These are phyloP conservation scores for Psilocybe tampanensis DNA, from an alignment of 768 basidiomycete species.

Conservation along the genomic window DNA sequence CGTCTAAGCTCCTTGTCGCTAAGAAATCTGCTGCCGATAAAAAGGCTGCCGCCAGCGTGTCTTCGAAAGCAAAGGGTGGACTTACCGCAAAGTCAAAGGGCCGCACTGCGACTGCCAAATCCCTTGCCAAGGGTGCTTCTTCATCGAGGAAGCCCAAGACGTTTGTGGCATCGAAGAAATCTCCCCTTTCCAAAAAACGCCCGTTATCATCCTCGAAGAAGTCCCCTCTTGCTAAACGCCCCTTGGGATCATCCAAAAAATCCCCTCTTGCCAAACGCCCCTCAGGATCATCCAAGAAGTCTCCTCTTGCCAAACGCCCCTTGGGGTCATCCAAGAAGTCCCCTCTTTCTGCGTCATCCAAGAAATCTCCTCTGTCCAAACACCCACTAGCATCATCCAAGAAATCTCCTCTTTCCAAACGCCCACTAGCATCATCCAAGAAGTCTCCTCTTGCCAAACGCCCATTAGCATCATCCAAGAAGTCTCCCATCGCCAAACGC, in stretches of 20 bases:
- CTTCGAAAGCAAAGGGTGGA: not conserved
- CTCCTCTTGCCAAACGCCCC: no score
- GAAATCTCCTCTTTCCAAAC: no score
- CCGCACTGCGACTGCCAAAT: not conserved
- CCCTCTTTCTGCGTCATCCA: no score
- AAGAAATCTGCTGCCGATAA: not conserved
- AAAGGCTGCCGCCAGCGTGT: not conserved
- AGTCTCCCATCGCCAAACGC: no score
- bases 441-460: no score
- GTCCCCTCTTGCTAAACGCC: not conserved
- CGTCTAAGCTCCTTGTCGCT: not conserved
- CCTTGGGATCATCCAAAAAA: not conserved
- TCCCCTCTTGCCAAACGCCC: no score
- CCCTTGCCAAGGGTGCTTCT: not conserved
- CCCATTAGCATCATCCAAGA: no score
- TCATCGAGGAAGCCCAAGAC: not conserved
- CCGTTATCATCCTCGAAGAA: not conserved
- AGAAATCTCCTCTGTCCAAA: no score
- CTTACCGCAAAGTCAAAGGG: not conserved
- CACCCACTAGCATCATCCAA: no score
- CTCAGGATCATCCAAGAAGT: no score
- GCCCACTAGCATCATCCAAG: no score
- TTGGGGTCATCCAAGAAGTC: no score
- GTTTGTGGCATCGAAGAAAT: not conserved
- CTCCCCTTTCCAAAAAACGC: not conserved